These are phyloP conservation scores for Trichoderma breve DNA, from an alignment of 2,329 filamentous ascomycete species.

Conservation along the genomic window DNA sequence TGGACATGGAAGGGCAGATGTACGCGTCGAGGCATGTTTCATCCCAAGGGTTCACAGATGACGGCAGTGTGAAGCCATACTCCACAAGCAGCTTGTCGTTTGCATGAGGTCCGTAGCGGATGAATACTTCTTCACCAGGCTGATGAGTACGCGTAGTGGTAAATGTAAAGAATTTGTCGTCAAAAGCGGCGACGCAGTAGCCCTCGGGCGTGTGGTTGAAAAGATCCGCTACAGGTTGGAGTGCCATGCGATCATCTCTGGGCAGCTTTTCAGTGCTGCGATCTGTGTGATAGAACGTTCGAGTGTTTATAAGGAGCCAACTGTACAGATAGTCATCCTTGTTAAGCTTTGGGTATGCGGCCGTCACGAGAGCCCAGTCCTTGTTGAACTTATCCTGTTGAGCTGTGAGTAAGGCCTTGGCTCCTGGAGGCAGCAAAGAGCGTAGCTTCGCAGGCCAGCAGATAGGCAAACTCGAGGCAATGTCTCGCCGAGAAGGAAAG, in stretches of 20 bases:
- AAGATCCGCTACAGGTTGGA: constrained; percentile 71
- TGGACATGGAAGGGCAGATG: constrained; percentile 41
- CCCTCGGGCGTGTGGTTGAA: constrained; percentile 58
- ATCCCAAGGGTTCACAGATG: constrained; percentile 50
- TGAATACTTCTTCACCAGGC: constrained; percentile 62
- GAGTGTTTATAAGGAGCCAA: constrained; percentile 62
- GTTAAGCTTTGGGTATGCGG: constrained; percentile 30
- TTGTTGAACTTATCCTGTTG: constrained; percentile 48
- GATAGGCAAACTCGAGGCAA: constrained; percentile 48
- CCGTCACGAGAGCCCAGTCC: constrained; percentile 40
- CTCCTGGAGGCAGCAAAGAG: constrained; percentile 43
- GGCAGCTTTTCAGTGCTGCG: constrained; percentile 43
- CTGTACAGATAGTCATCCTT: constrained; percentile 49
- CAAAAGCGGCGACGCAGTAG: constrained; percentile 57
- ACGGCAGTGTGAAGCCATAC: constrained; percentile 53
- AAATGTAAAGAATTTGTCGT: constrained; percentile 53
- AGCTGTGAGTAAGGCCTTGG: constrained; percentile 45
- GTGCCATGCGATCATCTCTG: constrained; percentile 60
- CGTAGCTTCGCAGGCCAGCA: constrained; percentile 47
- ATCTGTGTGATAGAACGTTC: constrained; percentile 58
- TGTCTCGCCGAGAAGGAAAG: constrained; percentile 62
- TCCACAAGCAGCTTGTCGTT: constrained; percentile 71
- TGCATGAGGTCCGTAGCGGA: constrained; percentile 66
- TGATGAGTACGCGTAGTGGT: constrained; percentile 50
- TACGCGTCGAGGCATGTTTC: constrained; percentile 48